Percentiles rank a stretch among this genome's conserved stretches.
These are phyloP conservation scores for Decorospora gaudefroyi DNA, from an alignment of 2,329 filamentous ascomycete genomes.

Conservation along the genomic window DNA sequence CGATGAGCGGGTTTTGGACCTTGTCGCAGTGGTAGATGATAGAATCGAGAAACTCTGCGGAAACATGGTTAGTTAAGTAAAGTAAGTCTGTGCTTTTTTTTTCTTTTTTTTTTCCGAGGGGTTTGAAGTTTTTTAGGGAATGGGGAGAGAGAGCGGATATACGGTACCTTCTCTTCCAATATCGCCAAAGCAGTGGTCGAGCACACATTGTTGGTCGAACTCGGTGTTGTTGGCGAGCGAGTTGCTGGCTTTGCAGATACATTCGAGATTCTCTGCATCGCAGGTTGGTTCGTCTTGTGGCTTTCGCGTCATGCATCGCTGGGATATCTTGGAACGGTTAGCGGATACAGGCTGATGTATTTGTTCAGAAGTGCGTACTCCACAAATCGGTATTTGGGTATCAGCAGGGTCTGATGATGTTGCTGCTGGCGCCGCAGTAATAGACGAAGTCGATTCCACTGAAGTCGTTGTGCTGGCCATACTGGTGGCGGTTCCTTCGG, in stretches of 20 bases:
- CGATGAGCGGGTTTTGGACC: constrained; percentile 1
- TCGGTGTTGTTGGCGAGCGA: constrained; percentile 16
- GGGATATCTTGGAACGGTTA: constrained; percentile 10
- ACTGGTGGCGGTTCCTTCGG: not conserved
- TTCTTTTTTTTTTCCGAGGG: too few species aligned
- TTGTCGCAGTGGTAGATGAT: constrained; percentile 16
- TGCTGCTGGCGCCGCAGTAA: not conserved
- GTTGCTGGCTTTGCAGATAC: constrained; percentile 23
- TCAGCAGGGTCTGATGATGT: not conserved
- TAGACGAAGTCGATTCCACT: not conserved
- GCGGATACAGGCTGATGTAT: not conserved
- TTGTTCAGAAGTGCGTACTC: not conserved
- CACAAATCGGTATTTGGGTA: constrained; percentile 14
- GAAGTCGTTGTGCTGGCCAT: not conserved
- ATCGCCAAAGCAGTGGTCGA: constrained; percentile 17
- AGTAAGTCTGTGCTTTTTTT: not conserved
- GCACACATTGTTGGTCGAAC: constrained; percentile 20
- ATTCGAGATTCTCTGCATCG: constrained; percentile 13
- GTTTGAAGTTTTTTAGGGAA: too few species aligned
- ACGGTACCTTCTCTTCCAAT: constrained; percentile 14
- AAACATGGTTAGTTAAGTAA: not conserved
- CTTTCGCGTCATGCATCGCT: constrained; percentile 14
- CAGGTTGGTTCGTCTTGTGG: constrained; percentile 9
- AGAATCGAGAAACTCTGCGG: constrained; percentile 17
- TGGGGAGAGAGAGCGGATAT: too few species aligned